phyloP scores from a whole-genome alignment of 2,329 filamentous ascomycete species.

The Diplocarpon rosae region DNA sequence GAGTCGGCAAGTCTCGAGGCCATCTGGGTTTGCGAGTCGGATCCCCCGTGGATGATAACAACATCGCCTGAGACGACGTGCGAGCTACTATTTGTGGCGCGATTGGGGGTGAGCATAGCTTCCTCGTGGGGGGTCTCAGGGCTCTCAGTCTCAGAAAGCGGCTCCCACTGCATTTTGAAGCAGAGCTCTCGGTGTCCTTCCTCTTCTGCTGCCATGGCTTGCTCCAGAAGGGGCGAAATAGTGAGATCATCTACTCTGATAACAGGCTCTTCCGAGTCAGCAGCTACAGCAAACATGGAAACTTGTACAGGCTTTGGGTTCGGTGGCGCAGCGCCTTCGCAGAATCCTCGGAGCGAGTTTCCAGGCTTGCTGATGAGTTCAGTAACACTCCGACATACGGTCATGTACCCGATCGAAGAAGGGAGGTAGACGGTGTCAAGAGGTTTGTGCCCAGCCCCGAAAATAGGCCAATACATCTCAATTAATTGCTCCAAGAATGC shows the following conservation, averaged over 20 bases:
- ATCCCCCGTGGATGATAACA: constrained; percentile 16
- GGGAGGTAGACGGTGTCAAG: constrained; percentile 34
- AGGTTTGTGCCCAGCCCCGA: constrained; percentile 27
- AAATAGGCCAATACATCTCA: constrained; percentile 32
- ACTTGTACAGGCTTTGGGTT: constrained; percentile 31
- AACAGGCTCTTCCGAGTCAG: constrained; percentile 26
- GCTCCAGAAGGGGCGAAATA: constrained; percentile 33
- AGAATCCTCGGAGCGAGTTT: constrained; percentile 29
- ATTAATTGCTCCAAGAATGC: constrained; percentile 36
- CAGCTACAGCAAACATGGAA: constrained; percentile 29
- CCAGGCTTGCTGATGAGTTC: constrained; percentile 30
- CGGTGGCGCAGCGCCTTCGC: constrained; percentile 25
- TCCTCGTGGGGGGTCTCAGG: constrained; percentile 1
- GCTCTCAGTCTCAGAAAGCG: background rate
- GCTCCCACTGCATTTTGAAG: constrained; percentile 38
- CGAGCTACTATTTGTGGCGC: background rate
- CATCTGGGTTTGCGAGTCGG: constrained; percentile 23
- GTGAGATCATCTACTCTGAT: constrained; percentile 30
- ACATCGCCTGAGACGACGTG: constrained; percentile 21
- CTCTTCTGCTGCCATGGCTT: constrained; percentile 21
- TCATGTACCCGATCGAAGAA: constrained; percentile 32
- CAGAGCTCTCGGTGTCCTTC: constrained; percentile 33
- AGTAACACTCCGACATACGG: constrained; percentile 28
- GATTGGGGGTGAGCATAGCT: background rate
- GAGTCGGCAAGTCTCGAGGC: constrained; percentile 28